These are phyloP conservation scores for Clausena lansium DNA, from an alignment of 345 rosid species.

Conservation along the genomic window DNA sequence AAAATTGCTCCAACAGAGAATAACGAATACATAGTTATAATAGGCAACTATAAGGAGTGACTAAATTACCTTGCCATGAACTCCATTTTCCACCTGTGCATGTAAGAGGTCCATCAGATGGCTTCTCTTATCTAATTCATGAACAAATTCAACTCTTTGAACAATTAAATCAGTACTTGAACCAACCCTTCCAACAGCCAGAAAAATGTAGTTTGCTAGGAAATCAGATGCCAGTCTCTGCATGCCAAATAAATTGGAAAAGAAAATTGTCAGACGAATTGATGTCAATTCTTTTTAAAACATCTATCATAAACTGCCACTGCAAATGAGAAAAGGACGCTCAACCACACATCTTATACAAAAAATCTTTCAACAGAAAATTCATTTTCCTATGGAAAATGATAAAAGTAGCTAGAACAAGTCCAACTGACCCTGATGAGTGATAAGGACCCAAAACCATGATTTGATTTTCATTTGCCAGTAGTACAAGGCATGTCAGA, in stretches of 20 bases:
- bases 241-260: constrained; percentile 23
- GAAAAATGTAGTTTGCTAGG: constrained; percentile 66
- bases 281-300: neutral
- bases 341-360: neutral
- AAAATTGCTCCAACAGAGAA: neutral
- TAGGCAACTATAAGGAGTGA: neutral
- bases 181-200: constrained; percentile 99
- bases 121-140: constrained; percentile 94
- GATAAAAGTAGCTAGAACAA: neutral
- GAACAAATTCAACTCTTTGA: constrained; percentile 96
- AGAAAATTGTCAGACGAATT: neutral
- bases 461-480: neutral
- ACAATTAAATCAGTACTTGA: constrained; percentile 97
- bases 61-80: constrained; percentile 65
- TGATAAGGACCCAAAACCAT: neutral
- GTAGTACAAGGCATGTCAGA: neutral
- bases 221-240: constrained; percentile 99
- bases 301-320: neutral
- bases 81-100: constrained; percentile 81
- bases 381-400: neutral
- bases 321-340: neutral
- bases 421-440: neutral
- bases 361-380: neutral
- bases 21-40: neutral
- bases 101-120: constrained; percentile 99